Percentiles rank a stretch among this genome's conserved stretches.
These are phyloP conservation scores for Phoma sp. DNA, from an alignment of 2,329 filamentous ascomycete genomes.

Conservation along the genomic window DNA sequence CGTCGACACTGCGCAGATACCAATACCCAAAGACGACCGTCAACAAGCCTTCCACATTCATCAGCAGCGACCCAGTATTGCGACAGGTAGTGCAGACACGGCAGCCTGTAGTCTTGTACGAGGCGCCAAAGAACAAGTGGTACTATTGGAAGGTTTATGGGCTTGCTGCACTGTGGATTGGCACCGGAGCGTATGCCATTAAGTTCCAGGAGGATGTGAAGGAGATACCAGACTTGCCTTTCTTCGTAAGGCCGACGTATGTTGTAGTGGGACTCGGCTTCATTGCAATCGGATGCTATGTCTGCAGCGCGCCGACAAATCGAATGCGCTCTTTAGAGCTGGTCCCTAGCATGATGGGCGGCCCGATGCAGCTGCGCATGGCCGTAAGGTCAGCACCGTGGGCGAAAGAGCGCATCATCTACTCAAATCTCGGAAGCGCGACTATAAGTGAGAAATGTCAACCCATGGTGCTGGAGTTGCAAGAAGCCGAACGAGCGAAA, in stretches of 20 bases:
- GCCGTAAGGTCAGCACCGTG: constrained; percentile 33
- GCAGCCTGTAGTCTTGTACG: constrained; percentile 44
- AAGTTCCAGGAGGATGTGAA: constrained; percentile 41
- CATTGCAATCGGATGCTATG: constrained; percentile 38
- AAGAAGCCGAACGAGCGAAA: constrained; percentile 38
- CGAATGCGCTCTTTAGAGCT: constrained; percentile 40
- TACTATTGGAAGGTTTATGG: constrained; percentile 40
- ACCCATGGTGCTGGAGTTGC: constrained; percentile 38
- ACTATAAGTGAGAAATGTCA: constrained; percentile 41
- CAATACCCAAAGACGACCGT: constrained; percentile 21
- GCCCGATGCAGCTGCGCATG: constrained; percentile 40
- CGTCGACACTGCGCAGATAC: constrained; percentile 32
- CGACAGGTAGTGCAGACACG: constrained; percentile 38
- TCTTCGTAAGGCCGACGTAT: constrained; percentile 43
- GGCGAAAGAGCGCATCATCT: constrained; percentile 35
- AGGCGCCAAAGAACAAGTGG: constrained; percentile 34
- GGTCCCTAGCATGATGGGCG: constrained; percentile 37
- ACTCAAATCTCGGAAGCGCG: constrained; percentile 35
- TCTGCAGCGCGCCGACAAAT: constrained; percentile 39
- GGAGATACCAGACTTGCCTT: constrained; percentile 35
- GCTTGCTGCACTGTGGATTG: constrained; percentile 31
- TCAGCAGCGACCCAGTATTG: constrained; percentile 42
- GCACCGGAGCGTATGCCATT: constrained; percentile 36
- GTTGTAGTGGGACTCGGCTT: constrained; percentile 39
- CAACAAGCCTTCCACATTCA: constrained; percentile 20